phyloP scores from a whole-genome alignment of 2,329 filamentous ascomycete species.

The Sordariomycetes sp. region DNA sequence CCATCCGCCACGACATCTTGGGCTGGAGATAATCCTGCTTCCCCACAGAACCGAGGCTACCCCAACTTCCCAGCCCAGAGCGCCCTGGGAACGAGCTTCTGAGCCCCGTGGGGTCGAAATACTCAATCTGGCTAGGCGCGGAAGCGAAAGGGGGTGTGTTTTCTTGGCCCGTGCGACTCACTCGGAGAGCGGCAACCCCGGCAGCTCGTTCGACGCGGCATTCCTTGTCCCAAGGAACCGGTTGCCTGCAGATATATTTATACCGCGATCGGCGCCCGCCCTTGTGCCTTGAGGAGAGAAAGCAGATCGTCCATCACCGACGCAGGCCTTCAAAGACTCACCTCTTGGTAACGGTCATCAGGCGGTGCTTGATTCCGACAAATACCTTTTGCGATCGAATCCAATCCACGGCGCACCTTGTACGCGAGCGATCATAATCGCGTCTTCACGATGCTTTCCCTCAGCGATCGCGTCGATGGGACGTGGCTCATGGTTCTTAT shows the following conservation, averaged over 20 bases:
- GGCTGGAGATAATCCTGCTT: background rate
- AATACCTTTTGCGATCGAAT: too few species aligned
- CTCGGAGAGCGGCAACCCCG: background rate
- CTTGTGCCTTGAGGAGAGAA: background rate
- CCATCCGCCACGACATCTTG: background rate
- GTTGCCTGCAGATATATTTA: background rate
- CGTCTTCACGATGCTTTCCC: background rate
- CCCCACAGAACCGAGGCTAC: background rate
- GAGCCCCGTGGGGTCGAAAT: background rate
- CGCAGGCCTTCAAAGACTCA: background rate
- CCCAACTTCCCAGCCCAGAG: background rate
- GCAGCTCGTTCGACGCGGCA: background rate
- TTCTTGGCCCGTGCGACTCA: background rate
- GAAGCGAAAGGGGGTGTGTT: background rate
- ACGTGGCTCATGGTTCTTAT: constrained; percentile 12
- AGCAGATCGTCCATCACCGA: background rate
- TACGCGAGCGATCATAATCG: background rate
- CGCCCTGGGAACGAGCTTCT: background rate
- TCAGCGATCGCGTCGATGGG: constrained; percentile 10
- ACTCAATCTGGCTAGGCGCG: background rate
- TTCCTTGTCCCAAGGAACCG: background rate
- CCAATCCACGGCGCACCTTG: background rate
- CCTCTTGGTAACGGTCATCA: background rate
- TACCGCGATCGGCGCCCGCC: background rate
- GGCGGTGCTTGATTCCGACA: background rate